Base-by-base conservation (phyloP, 352 stramenopile genomes). In the Globisporangium polare region DNA sequence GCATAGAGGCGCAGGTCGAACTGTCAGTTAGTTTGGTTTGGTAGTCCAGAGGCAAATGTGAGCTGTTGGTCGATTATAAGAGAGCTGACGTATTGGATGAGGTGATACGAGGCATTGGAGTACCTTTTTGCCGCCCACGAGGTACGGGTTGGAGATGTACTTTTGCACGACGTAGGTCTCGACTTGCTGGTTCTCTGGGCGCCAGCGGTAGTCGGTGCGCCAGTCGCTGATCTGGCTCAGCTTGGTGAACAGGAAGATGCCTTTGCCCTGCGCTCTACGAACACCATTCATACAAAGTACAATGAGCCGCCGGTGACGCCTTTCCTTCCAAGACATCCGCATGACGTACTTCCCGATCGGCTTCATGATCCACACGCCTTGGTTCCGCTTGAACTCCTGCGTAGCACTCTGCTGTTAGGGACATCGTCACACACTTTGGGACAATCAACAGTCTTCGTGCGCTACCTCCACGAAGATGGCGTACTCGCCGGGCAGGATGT, bases 341-440 rank as follows among this genome's bases (percentile, higher is more conserved):
- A n/a, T n/a, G n/a, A n/a, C n/a, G 46, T 67, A 92, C 77, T 90
- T 96, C 46, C 94, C 93, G 24, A 97, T 97, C 9, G 94, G 94
- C 68, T 98, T 98, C 94, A 98, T 98, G 69, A 98, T 98, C 94
- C 94, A 98, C 2, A 97, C 82, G 35, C 92, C 94, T 42, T 92
- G 80, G 56, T 78, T 89, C 18, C 89, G 76, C 61, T 97, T 97
- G 57, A 97, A 98, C 56, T 97, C 90, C 73, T 78, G 50, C 18
- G 35, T 29, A 35, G 12, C n/a, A 3, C 17, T 13, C 17, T 7
- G 33, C 17, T 46, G 26, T 45, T 53, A 46, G n/a, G n/a, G n/a
- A n/a, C n/a, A n/a, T n/a, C n/a, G n/a, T n/a, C n/a, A n/a, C n/a
- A n/a, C n/a, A n/a, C n/a, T n/a, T n/a, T n/a, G n/a, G n/a, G n/a